Base-by-base conservation (phyloP, 208 protist genomes). In the Naegleria fowleri region DNA sequence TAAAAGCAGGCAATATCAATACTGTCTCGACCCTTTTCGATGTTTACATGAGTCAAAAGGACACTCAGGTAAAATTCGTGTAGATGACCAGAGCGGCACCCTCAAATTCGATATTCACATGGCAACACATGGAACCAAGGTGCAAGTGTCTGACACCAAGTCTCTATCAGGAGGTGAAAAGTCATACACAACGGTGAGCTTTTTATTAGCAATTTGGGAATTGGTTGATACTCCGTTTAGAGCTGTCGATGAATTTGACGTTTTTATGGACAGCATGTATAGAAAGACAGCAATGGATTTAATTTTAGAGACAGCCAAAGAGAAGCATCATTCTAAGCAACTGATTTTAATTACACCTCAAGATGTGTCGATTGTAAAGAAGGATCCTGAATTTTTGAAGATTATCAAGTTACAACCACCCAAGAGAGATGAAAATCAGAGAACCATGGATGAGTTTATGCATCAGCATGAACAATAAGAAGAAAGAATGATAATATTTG, bases 181-280 rank as follows among this genome's bases (percentile, higher is more conserved):
- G 41, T 93, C 91, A 5, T 93, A 92, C 52, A 85, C 91, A 25
- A 93, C 91, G 0, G 90, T 93, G 3, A 43, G 85, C n/a, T 91
- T 93, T 88, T 52, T 93, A 11, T 41, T 93, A 29, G 25, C 91
- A 39, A 52, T 93, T 22, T 90, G 92, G 67, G 59, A 93, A 79
- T 9, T 89, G 43, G 38, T 90, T 33, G 88, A 91, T 13, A 89
- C 91, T 76, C 92, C 92, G 5, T 93, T 93, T 29, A 16, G 91
- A 39, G 92, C 91, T 11, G 7, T 92, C 0, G 92, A 93, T 51
- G 92, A 93, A 86, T 93, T 93, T 89, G 92, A 93, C n/a, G 86
- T 93, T 33, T 93, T 93, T 33, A 93, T 93, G 92, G 92, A 93
- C 51, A 38, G 7, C 16, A 39, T 93, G 2, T 92, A 93, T 29